Percentiles rank a stretch among this genome's conserved stretches.
Conservation (phyloP, 306 rosid genomes). For the Rubus idaeus region DNA sequence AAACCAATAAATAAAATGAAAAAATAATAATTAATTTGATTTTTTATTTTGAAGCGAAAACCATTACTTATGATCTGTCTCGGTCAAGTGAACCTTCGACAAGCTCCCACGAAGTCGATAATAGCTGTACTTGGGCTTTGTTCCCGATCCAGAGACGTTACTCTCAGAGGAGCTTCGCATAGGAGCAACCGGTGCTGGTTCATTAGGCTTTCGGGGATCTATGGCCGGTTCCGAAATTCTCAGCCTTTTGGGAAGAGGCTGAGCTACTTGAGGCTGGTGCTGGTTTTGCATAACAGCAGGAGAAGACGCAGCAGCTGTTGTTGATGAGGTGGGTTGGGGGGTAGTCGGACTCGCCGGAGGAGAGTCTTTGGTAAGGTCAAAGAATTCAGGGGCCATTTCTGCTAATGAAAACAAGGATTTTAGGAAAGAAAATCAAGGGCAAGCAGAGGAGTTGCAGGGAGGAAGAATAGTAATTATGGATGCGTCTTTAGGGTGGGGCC, state of each 20-base stretch:
- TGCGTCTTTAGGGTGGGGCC: background rate
- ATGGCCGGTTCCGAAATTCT: background rate
- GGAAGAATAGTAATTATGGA: background rate
- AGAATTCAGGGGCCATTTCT: background rate
- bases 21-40: background rate
- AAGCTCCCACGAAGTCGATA: background rate
- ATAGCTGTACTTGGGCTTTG: background rate
- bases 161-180: background rate
- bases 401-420: background rate
- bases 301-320: background rate
- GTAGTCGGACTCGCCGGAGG: background rate
- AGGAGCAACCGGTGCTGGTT: background rate
- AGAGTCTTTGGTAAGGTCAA: background rate
- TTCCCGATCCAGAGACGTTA: background rate
- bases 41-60: background rate
- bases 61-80: background rate
- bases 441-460: background rate
- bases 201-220: background rate
- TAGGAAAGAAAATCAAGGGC: background rate
- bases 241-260: background rate
- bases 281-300: background rate
- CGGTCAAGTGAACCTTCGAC: background rate
- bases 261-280: background rate
- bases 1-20: background rate
- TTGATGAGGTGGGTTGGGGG: background rate